These are phyloP conservation scores for Dimocarpus longan DNA, from an alignment of 345 rosid species.

Conservation along the genomic window DNA sequence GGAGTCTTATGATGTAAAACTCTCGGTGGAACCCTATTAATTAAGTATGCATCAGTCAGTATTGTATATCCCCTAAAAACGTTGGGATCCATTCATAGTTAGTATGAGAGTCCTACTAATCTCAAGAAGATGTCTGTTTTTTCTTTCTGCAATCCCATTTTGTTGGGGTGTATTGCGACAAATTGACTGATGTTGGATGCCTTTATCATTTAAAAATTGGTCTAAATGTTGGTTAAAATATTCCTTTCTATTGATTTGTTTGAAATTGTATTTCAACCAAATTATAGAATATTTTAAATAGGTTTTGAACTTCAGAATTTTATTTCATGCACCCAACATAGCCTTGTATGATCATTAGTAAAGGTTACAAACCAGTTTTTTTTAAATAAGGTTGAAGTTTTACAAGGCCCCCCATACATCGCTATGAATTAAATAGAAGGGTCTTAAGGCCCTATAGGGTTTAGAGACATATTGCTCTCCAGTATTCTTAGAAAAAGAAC, in stretches of 20 bases:
- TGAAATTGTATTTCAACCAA: not conserved
- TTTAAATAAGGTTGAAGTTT: not conserved
- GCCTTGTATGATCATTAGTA: not conserved
- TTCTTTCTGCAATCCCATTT: too few relatives aligned
- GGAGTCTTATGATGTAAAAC: too few relatives aligned
- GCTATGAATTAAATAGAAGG: not conserved
- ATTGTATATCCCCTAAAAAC: too few relatives aligned
- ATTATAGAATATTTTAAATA: too few relatives aligned
- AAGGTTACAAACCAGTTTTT: not conserved
- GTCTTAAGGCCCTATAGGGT: not conserved
- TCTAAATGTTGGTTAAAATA: not conserved
- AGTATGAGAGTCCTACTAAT: too few relatives aligned
- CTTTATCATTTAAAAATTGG: not conserved
- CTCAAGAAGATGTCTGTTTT: too few relatives aligned
- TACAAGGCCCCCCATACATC: not conserved
- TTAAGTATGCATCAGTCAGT: too few relatives aligned
- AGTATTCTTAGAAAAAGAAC: not conserved
- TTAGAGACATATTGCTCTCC: too few relatives aligned
- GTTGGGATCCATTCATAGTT: too few relatives aligned
- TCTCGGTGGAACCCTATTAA: too few relatives aligned
- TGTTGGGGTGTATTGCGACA: too few relatives aligned
- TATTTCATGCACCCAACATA: not conserved
- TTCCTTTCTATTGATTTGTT: not conserved
- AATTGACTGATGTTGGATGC: not conserved
- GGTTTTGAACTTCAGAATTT: not conserved